Conservation (phyloP, 495 filamentous ascomycete species). For the Penicillium parvum region DNA sequence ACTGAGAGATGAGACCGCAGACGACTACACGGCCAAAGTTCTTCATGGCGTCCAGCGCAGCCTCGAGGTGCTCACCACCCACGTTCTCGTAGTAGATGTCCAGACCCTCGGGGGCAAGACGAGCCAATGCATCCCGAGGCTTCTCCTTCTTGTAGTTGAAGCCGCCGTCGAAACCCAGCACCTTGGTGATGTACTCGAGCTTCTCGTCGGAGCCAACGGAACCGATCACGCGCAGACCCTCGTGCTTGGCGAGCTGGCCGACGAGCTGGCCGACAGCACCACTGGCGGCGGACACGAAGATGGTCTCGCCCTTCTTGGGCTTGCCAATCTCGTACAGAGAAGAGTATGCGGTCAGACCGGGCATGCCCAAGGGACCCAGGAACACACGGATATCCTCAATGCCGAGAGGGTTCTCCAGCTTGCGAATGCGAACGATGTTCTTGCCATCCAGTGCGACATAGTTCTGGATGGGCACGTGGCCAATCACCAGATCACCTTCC, state of each 20-base stretch:
- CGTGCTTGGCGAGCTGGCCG: slow-evolving; percentile 80
- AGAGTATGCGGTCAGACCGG: slow-evolving; percentile 78
- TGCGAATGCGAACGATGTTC: slow-evolving; percentile 26
- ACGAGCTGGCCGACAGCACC: slow-evolving; percentile 84
- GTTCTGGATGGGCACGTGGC: slow-evolving; percentile 56
- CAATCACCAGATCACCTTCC: slow-evolving; percentile 64
- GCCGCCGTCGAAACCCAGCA: slow-evolving; percentile 63
- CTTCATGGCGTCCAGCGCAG: slow-evolving; percentile 66
- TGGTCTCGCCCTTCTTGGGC: slow-evolving; percentile 84
- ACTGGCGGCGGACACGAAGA: slow-evolving; percentile 77
- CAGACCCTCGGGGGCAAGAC: slow-evolving; percentile 76
- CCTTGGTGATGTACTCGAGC: slow-evolving; percentile 60
- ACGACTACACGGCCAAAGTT: slow-evolving; percentile 64
- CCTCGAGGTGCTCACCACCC: slow-evolving; percentile 82
- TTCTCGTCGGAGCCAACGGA: slow-evolving; percentile 67
- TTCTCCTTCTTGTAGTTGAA: slow-evolving; percentile 79
- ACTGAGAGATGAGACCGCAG: slow-evolving; percentile 72
- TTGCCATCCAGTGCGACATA: slow-evolving; percentile 41
- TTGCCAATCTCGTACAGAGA: slow-evolving; percentile 77
- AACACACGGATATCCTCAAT: slow-evolving; percentile 45
- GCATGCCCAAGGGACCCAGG: slow-evolving; percentile 82
- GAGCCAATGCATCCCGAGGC: slow-evolving; percentile 61
- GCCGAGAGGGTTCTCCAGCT: slow-evolving; percentile 42
- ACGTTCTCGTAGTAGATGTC: slow-evolving; percentile 98
- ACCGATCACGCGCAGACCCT: slow-evolving; percentile 81